Conservation (phyloP, 192 early-diverging fungal species). For the Coemansia sp. region DNA sequence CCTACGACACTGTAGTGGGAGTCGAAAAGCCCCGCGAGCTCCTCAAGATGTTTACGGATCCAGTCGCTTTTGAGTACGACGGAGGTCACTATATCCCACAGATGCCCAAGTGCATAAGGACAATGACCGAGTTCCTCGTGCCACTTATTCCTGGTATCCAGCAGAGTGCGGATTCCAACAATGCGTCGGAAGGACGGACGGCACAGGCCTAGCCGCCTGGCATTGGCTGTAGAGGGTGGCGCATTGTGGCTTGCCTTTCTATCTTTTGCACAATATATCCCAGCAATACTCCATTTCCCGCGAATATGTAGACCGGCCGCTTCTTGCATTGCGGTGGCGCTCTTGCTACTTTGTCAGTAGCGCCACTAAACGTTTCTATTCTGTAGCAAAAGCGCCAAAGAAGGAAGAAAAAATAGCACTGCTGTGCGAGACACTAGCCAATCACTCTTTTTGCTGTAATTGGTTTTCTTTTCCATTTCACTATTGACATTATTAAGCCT, state of each 20-base stretch:
- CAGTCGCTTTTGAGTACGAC: slow-evolving; percentile 38
- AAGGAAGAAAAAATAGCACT: too few species aligned
- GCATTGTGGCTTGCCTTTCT: too few species aligned
- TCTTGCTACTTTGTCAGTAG: slow-evolving; percentile 2
- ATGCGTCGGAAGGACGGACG: not conserved
- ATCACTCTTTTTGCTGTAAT: too few species aligned
- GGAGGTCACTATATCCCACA: slow-evolving; percentile 48
- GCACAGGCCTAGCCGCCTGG: not conserved
- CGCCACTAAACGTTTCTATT: slow-evolving; percentile 5
- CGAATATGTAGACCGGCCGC: too few species aligned
- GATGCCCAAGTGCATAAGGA: slow-evolving; percentile 27
- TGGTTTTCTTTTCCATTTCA: not conserved
- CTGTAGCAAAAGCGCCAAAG: too few species aligned
- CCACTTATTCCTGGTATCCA: slow-evolving; percentile 31
- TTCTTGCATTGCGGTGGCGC: slow-evolving; percentile 4
- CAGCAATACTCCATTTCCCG: too few species aligned
- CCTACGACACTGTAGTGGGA: slow-evolving; percentile 35
- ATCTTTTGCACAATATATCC: too few species aligned
- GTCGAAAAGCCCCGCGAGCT: slow-evolving; percentile 15
- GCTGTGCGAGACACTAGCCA: too few species aligned
- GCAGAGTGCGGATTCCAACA: not conserved
- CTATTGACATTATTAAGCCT: too few species aligned
- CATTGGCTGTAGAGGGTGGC: not conserved
- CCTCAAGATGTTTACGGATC: slow-evolving; percentile 11
- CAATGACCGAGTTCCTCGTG: slow-evolving; percentile 21